Evolutionary conservation across 495 filamentous ascomycete species (phyloP).

Genomic region (Geoglossum glabrum): DNA sequence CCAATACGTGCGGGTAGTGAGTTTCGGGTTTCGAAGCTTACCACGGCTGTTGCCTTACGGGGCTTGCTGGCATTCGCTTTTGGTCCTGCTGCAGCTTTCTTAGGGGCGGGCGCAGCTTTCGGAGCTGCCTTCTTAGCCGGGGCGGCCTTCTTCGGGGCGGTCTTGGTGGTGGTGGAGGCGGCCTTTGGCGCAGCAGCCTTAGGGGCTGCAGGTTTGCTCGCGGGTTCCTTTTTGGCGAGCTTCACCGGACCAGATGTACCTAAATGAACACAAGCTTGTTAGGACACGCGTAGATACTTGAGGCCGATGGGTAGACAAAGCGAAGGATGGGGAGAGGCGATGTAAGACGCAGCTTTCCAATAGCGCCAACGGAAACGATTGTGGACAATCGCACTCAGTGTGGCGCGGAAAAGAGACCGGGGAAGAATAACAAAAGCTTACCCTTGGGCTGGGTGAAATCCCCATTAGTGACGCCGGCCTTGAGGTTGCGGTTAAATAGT

Average conservation of each 20-base stretch:
- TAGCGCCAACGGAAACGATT: background rate
- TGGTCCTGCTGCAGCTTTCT: conserved; percentile 15
- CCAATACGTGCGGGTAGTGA: background rate
- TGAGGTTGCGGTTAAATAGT: conserved; percentile 85
- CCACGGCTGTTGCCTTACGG: conserved; percentile 27
- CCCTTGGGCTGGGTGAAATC: conserved; percentile 91
- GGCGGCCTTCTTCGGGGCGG: background rate
- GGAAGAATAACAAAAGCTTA: conserved; percentile 25
- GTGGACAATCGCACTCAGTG: background rate
- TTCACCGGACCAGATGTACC: conserved; percentile 89
- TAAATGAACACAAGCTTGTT: conserved; percentile 14
- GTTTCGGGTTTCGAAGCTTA: conserved; percentile 12
- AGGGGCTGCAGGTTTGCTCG: conserved; percentile 1
- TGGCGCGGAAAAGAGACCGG: background rate
- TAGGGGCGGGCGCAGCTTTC: conserved; percentile 2
- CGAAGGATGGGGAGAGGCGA: background rate
- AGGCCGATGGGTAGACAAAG: background rate
- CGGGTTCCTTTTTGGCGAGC: conserved; percentile 47
- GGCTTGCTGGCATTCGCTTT: conserved; percentile 37
- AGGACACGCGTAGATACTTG: background rate
- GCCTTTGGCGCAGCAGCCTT: conserved; percentile 1
- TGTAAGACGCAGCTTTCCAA: background rate
- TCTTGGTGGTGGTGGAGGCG: background rate
- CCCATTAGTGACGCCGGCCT: conserved; percentile 72
- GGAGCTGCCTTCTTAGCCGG: conserved; percentile 8